A percentile compares a stretch with the other conserved stretches of the same genome.
Evolutionary conservation across 2,329 filamentous ascomycete species (phyloP).

Genomic region (Davidsoniella eucalypti): DNA sequence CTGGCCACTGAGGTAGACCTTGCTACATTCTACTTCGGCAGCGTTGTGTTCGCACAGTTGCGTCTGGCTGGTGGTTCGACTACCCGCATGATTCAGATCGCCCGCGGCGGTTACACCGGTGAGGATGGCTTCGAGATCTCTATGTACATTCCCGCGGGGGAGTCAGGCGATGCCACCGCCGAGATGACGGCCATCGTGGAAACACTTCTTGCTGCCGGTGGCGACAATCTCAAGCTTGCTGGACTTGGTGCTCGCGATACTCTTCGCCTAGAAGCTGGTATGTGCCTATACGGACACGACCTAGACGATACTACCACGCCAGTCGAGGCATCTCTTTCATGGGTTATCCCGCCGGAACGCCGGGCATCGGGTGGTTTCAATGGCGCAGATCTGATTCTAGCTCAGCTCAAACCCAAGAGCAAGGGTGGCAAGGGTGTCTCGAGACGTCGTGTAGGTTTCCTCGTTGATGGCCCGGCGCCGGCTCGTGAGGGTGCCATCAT

Average conservation of each 20-base stretch:
- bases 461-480: conserved; percentile 62
- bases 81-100: conserved; percentile 42
- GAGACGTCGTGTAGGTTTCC: conserved; percentile 62
- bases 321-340: conserved; percentile 42
- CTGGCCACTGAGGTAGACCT: conserved; percentile 42
- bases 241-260: conserved; percentile 85
- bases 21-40: conserved; percentile 65
- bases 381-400: conserved; percentile 60
- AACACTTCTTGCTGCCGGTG: conserved; percentile 48
- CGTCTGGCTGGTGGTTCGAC: conserved; percentile 36
- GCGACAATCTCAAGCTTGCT: conserved; percentile 54
- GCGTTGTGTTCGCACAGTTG: conserved; percentile 49
- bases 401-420: conserved; percentile 56
- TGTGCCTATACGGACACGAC: conserved; percentile 99
- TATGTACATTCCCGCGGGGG: conserved; percentile 34
- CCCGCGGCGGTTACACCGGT: conserved; percentile 85
- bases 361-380: conserved; percentile 59
- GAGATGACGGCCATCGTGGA: conserved; percentile 40
- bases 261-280: conserved; percentile 83
- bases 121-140: conserved; percentile 98
- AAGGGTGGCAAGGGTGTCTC: conserved; percentile 55
- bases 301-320: conserved; percentile 59
- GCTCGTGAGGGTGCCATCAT: conserved; percentile 81
- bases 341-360: conserved; percentile 73
- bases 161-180: conserved; percentile 41